Base-by-base conservation (phyloP, 805 yeast species). In the Wickerhamomyces kurtzmanii region DNA sequence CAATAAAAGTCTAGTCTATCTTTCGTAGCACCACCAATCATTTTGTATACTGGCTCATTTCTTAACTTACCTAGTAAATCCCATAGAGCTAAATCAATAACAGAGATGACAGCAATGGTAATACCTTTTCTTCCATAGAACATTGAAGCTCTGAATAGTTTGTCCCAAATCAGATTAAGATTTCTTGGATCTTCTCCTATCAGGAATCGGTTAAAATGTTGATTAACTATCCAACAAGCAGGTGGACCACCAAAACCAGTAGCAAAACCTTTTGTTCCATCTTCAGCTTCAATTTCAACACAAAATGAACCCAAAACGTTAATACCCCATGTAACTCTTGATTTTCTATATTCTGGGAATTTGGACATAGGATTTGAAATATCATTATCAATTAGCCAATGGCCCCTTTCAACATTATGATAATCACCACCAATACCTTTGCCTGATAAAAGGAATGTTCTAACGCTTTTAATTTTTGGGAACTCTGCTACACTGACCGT, bases 221-320 rank as follows among this genome's bases (percentile, higher is more conserved):
- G 39, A 36, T 60, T 55, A 30, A 59, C 60, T 23, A 65, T 44
- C 68, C 70, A 61, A 39, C 69, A 62, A 5, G 67, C 68, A 16
- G 62, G 57, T 29, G 64, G 64, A n/a, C 71, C 71, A 24, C 71
- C 71, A 40, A 65, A 63, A 12, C 71, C 71, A 22, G 70, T 65
- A 12, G 70, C 70, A 31, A 64, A 62, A 22, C 71, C 71, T 28
- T 48, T 61, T 11, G 68, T 56, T 29, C 71, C 71, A 39, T 64
- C 68, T 12, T 57, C 45, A 20, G 71, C 65, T 40, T 57, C 65
- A 28, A 65, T 48, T 40, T 65, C 69, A 29, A 65, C 62, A 45
- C 64, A 62, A 49, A 65, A 64, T 8, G 70, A 63, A 11, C 70
- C 71, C 26, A 65, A 43, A 11, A 65, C 71, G 40, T 65, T 65